phyloP scores from a whole-genome alignment of 2,329 filamentous ascomycete genomes.

The Paraphoma sp. region DNA sequence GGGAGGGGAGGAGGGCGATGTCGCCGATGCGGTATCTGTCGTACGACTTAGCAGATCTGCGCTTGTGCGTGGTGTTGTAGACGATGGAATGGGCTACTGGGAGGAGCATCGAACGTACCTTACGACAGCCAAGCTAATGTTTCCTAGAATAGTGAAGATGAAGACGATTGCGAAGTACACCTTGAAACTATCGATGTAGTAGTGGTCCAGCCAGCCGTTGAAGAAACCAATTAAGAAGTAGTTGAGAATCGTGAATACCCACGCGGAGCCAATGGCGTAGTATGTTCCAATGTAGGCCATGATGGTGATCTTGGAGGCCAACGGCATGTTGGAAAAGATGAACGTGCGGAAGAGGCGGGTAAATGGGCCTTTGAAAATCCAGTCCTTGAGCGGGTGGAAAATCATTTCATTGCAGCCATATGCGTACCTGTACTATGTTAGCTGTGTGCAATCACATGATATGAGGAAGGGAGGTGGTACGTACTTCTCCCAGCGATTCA shows the following conservation, averaged over 20 bases:
- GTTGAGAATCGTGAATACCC: constrained; percentile 71
- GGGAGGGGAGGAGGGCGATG: constrained; percentile 55
- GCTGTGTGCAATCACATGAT: not conserved
- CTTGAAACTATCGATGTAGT: constrained; percentile 78
- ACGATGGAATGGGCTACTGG: too few species aligned
- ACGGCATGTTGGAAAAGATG: constrained; percentile 65
- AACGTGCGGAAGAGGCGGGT: constrained; percentile 70
- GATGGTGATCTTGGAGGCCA: constrained; percentile 74
- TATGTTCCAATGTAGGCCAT: constrained; percentile 75
- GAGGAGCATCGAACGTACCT: constrained; percentile 55
- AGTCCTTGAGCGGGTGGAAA: constrained; percentile 70
- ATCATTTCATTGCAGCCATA: constrained; percentile 75
- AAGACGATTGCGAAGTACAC: constrained; percentile 69
- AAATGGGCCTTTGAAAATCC: constrained; percentile 68
- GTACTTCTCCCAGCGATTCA: constrained; percentile 73
- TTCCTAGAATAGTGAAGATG: constrained; percentile 69
- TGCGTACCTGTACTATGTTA: constrained; percentile 52
- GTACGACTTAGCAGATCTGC: too few species aligned
- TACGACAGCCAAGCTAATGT: constrained; percentile 66
- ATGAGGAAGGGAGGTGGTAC: not conserved
- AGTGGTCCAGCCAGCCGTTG: constrained; percentile 77
- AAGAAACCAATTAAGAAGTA: constrained; percentile 77
- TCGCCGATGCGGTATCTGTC: constrained; percentile 56
- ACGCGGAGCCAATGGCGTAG: constrained; percentile 72
- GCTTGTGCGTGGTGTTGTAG: too few species aligned